Conservation (phyloP, 495 filamentous ascomycete genomes). For the Hypoxylon subgilvum region DNA sequence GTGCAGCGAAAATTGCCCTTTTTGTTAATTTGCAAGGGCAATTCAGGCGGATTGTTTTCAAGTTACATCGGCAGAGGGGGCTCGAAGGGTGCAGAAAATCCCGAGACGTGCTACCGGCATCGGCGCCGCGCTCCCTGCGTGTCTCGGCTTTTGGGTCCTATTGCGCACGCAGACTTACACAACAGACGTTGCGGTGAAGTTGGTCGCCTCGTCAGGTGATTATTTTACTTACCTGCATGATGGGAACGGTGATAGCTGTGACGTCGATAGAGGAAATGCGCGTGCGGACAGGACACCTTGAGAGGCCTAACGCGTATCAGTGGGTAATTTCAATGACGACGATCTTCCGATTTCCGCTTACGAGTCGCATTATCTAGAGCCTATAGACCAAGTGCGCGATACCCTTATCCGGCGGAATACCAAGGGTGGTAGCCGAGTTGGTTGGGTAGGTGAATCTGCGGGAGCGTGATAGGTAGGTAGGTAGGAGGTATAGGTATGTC, state of each 20-base stretch:
- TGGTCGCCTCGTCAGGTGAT: neutral
- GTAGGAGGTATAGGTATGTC: no score
- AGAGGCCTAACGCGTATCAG: neutral
- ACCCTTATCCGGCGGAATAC: slow-evolving; percentile 4
- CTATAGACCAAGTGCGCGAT: slow-evolving; percentile 20
- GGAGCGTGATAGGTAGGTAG: slow-evolving; percentile 1
- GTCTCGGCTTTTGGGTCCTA: slow-evolving; percentile 3
- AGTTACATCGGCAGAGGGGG: slow-evolving; percentile 22
- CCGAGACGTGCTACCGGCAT: slow-evolving; percentile 30
- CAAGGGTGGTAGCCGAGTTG: slow-evolving; percentile 9
- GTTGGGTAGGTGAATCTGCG: slow-evolving; percentile 9
- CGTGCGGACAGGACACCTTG: neutral
- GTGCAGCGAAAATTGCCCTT: slow-evolving; percentile 9
- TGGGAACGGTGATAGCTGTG: neutral
- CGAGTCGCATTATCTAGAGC: slow-evolving; percentile 24
- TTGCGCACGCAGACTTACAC: neutral
- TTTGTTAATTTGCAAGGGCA: slow-evolving; percentile 21
- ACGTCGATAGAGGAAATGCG: neutral
- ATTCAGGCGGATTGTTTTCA: slow-evolving; percentile 32
- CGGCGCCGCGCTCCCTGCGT: slow-evolving; percentile 23
- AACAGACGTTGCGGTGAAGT: slow-evolving; percentile 3
- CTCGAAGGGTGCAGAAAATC: slow-evolving; percentile 1
- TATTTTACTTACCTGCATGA: slow-evolving; percentile 3
- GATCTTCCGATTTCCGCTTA: slow-evolving; percentile 13
- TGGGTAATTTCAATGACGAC: slow-evolving; percentile 2